Conservation (phyloP, 192 early-diverging fungal species). For the Umbelopsis sp. region DNA sequence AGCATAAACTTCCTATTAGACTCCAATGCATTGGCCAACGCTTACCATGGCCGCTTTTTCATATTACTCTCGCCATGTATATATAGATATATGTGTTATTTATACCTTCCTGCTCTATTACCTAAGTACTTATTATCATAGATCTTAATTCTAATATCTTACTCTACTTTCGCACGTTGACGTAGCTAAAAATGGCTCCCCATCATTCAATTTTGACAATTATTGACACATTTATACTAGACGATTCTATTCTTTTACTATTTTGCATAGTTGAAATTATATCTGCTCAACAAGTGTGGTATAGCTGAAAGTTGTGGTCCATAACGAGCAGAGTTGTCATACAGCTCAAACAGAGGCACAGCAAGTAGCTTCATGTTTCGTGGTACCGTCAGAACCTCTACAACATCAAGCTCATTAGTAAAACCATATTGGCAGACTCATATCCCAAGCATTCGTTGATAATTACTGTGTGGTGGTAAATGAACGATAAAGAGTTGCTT, state of each 20-base stretch:
- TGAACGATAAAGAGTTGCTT: conserved; percentile 76
- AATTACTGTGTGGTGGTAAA: conserved; percentile 69
- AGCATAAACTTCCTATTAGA: too few species aligned
- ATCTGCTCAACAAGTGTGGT: conserved; percentile 65
- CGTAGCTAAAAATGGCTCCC: too few species aligned
- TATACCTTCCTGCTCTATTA: too few species aligned
- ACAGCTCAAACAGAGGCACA: conserved; percentile 79
- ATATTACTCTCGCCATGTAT: too few species aligned
- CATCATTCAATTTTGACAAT: too few species aligned
- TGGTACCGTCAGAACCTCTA: conserved; percentile 72
- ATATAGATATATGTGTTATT: too few species aligned
- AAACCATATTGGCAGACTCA: not conserved
- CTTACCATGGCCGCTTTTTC: too few species aligned
- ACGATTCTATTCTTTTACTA: conserved; percentile 9
- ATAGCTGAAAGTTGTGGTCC: conserved; percentile 70
- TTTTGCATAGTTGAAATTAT: conserved; percentile 47
- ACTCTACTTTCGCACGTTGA: too few species aligned
- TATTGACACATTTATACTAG: not conserved
- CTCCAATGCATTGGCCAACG: too few species aligned
- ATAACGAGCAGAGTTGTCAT: conserved; percentile 77
- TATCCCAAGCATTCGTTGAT: not conserved
- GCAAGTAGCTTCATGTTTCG: conserved; percentile 81
- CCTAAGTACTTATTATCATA: too few species aligned
- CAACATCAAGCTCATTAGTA: not conserved
- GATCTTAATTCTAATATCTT: too few species aligned